Evolutionary conservation across 148 eudicot genomes (phyloP), one percentile per base, ranked within the genome.

Genomic region (Persicaria tinctoria): DNA sequence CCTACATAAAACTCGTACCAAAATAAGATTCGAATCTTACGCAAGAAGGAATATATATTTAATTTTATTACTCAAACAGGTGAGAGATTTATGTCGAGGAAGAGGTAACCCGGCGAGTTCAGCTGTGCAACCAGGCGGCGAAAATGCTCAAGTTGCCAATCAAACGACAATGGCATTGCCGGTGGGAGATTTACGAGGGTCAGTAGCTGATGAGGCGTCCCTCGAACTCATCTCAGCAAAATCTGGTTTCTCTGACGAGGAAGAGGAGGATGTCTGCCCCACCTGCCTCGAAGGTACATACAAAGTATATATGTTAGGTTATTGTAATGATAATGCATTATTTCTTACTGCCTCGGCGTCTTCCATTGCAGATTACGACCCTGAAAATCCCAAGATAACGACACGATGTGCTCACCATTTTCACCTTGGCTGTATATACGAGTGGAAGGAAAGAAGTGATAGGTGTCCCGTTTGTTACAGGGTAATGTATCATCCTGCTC

Each of bases 401-500:
- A 18, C 78, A 64, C 17, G 66, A 12, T 66, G 73, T 38, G 10
- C 5, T 50, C 78, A 76, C 12, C 49, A 76, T 76, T 76, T 50
- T 51, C 78, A 76, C 44, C 62, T 76, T 13, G 73, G 57, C 23
- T 66, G 78, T 48, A 76, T 76, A 49, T 68, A 63, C 23, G 78
- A 66, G 13, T 76, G 73, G 78, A 64, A 60, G 78, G 78, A 76
- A 68, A 27, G 60, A 76, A 76, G 78, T 27, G 73, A 76, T 9
- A 27, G 18, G 13, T 76, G 78, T 49, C 74, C 74, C 3, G 6
- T 71, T 71, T 71, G 74, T 71, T 46, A n/a, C 6, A 18, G 55
- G 74, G 74, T 71, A 47, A 68, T 12, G 32, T 16, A 9, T 60
- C 38, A 1, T 32, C 41, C 3, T 32, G 41, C 41, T 23, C 27